Evolutionary conservation across 202 grass and related monocot species (phyloP).

Genomic region (Bolboschoenoplectus hybrid): DNA sequence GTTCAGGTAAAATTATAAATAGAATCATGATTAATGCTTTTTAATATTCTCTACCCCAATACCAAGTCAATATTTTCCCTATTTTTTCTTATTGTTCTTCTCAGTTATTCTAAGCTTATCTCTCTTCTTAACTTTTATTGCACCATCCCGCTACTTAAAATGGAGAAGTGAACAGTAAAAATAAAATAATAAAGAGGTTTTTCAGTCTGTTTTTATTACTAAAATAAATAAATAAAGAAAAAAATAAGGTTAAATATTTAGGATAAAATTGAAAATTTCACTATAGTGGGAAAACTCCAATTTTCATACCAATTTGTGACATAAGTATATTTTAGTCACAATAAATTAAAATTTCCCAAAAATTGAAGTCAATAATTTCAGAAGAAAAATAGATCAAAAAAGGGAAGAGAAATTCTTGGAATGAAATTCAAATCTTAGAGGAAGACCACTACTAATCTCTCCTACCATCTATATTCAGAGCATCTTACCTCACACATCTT

Average conservation of each 20-base stretch:
- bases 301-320: background rate
- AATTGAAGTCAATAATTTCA: background rate
- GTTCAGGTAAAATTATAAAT: too few species aligned
- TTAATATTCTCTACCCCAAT: background rate
- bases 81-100: background rate
- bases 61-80: background rate
- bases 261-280: background rate
- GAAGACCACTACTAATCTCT: constrained; percentile 11
- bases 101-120: background rate
- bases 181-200: too few species aligned
- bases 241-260: too few species aligned
- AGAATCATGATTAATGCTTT: too few species aligned
- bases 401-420: background rate
- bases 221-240: too few species aligned
- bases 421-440: constrained; percentile 19
- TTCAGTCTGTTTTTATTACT: too few species aligned
- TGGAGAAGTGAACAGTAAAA: too few species aligned
- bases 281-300: background rate
- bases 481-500: background rate
- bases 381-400: background rate
- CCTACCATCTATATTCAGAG: background rate
- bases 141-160: too few species aligned
- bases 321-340: background rate
- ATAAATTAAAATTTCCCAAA: background rate
- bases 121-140: background rate